A percentile compares a stretch with the other conserved stretches of the same genome.
Conservation (phyloP, 495 filamentous ascomycete genomes). For the Penicillium coffeae region DNA sequence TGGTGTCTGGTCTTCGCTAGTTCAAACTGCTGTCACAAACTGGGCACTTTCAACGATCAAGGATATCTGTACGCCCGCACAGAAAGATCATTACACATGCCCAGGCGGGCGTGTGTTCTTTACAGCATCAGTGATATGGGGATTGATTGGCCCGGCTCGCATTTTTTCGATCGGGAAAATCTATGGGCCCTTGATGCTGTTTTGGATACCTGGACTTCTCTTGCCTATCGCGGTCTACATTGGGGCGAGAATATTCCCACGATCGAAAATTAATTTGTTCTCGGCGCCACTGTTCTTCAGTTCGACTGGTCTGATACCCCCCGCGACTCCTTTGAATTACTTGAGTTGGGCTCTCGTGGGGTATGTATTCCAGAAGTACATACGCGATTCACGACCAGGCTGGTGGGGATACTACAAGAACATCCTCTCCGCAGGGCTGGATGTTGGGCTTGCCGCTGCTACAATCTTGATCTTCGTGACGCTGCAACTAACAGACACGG, state of each 20-base stretch:
- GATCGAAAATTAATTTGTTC: conserved; percentile 37
- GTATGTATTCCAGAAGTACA: conserved; percentile 61
- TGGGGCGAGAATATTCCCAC: conserved; percentile 42
- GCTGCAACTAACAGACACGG: conserved; percentile 49
- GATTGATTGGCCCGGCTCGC: conserved; percentile 46
- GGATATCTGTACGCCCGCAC: conserved; percentile 45
- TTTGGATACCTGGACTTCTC: conserved; percentile 48
- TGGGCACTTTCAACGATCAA: conserved; percentile 56
- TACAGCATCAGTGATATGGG: conserved; percentile 54
- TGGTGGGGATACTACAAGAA: conserved; percentile 76
- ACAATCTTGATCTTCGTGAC: conserved; percentile 72
- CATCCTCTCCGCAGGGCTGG: conserved; percentile 57
- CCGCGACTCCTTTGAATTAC: conserved; percentile 52
- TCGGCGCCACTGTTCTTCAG: conserved; percentile 49
- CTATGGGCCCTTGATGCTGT: conserved; percentile 44
- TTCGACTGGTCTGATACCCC: conserved; percentile 43
- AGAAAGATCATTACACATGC: conserved; percentile 55
- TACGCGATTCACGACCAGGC: conserved; percentile 57
- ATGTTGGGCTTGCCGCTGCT: conserved; percentile 61
- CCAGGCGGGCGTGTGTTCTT: conserved; percentile 61
- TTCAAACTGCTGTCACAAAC: conserved; percentile 58
- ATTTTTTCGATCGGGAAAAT: conserved; percentile 50
- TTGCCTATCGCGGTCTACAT: conserved; percentile 47
- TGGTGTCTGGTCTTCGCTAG: conserved; percentile 53
- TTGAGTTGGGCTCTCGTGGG: conserved; percentile 66